Evolutionary conservation across 495 filamentous ascomycete species (phyloP), one percentile per base, ranked within the genome.

Genomic region (Penicillium angulare): DNA sequence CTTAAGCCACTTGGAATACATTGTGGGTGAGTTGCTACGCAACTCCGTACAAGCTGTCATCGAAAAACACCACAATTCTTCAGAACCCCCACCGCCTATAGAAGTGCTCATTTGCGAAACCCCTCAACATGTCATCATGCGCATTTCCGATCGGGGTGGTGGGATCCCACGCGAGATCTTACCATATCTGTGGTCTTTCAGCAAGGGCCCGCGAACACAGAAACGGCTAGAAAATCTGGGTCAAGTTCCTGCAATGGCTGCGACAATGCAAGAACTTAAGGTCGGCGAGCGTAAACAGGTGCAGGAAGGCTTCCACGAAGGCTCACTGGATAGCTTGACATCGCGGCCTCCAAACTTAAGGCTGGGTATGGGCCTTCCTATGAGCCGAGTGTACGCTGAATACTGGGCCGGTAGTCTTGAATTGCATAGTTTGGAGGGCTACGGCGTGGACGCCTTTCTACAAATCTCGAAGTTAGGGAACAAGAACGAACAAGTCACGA

Each of bases 391-490:
- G 12, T 99, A 97, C 65, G 92, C 95, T 13, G 92, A 99, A 68
- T 98, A 97, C 69, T 99, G 93, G 93, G 93, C 95, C 7, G 93
- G 93, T 1, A 92, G 81, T 63, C 68, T 99, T 20, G 90, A 96
- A 64, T 61, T 97, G 52, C 93, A 97, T 66, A 96, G 86, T 65
- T 70, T 99, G 29, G 93, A 97, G 59, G 93, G 93, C 0, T 99
- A 97, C 58, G 93, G 93, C 2, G 90, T 95, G n/a, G 93, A 99
- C 72, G 92, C 88, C 1, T 99, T 97, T 64, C 67, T 99, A 52
- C 92, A 97, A 68, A 96, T 99, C 31, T 92, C 89, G 5, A 96
- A 96, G 69, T 78, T 99, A 47, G 93, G 93, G 17, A 99, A 99
- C 69, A 97, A 97, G 77, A 96, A 96, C 63, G 93, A 99, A 75